Percentiles rank a stretch among this genome's conserved stretches.
Evolutionary conservation across 805 yeast genomes (phyloP).

Genomic region (Lipomyces anomalus): DNA sequence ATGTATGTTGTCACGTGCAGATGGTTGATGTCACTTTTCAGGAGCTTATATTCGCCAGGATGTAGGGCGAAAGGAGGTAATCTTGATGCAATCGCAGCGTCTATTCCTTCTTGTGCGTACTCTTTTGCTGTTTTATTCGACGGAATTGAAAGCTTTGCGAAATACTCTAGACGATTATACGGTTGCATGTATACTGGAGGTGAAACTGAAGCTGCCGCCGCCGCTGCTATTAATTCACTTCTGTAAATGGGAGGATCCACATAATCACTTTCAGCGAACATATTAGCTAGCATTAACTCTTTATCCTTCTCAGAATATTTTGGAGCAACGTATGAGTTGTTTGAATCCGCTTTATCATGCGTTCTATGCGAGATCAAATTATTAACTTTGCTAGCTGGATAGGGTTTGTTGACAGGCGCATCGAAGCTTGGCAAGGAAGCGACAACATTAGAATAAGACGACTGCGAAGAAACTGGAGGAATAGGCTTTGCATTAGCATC

Average conservation of each 20-base stretch:
- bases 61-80: slow-evolving; percentile 36
- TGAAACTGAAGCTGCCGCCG: not conserved
- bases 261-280: slow-evolving; percentile 22
- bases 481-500: too few relatives aligned
- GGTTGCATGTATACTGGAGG: slow-evolving; percentile 5
- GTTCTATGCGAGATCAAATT: too few relatives aligned
- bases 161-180: slow-evolving; percentile 30
- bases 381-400: too few relatives aligned
- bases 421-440: too few relatives aligned
- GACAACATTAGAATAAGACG: too few relatives aligned
- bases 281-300: slow-evolving; percentile 14
- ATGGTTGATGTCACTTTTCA: slow-evolving; percentile 32
- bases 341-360: too few relatives aligned
- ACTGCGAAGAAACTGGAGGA: too few relatives aligned
- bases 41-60: slow-evolving; percentile 34
- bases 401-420: too few relatives aligned
- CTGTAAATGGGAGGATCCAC: slow-evolving; percentile 23
- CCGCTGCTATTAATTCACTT: slow-evolving; percentile 19
- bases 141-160: slow-evolving; percentile 38
- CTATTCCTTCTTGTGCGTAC: slow-evolving; percentile 22
- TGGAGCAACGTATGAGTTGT: not conserved
- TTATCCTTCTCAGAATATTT: slow-evolving; percentile 3
- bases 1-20: slow-evolving; percentile 40
- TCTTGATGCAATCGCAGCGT: slow-evolving; percentile 39
- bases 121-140: slow-evolving; percentile 30